These are phyloP conservation scores for Intubia oerlemansii DNA, from an alignment of 2,329 filamentous ascomycete genomes.

Conservation along the genomic window DNA sequence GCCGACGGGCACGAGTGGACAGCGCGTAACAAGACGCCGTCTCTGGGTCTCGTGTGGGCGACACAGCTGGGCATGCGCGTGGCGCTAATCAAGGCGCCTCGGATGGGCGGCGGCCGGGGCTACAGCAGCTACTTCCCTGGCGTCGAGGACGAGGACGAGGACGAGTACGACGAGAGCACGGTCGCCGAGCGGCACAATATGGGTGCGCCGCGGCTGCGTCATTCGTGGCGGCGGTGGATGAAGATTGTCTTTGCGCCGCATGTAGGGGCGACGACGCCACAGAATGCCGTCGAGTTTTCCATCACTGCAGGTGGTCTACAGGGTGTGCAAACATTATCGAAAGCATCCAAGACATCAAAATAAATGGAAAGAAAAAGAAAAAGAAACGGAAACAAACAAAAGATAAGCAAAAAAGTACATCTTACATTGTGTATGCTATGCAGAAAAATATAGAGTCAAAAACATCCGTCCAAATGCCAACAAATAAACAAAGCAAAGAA, in stretches of 20 bases:
- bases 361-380: constrained; percentile 1
- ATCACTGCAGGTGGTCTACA: constrained; percentile 45
- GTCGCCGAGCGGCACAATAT: constrained; percentile 18
- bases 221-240: constrained; percentile 49
- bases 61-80: constrained; percentile 73
- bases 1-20: constrained; percentile 13
- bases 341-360: background rate
- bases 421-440: no score
- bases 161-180: constrained; percentile 12
- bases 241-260: constrained; percentile 83
- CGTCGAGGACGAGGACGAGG: no score
- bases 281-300: constrained; percentile 47
- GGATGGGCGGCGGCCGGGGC: constrained; percentile 14
- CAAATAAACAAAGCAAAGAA: no score
- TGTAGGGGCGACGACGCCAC: constrained; percentile 30
- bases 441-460: no score
- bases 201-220: constrained; percentile 7
- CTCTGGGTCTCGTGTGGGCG: constrained; percentile 74
- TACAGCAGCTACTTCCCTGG: constrained; percentile 15
- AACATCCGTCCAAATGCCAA: no score
- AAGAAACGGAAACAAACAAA: background rate
- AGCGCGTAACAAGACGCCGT: constrained; percentile 53
- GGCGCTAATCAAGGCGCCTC: constrained; percentile 52
- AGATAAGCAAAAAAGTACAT: no score
- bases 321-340: constrained; percentile 1